These are phyloP conservation scores for Pyrus communis DNA, from an alignment of 306 rosid species.

Conservation along the genomic window DNA sequence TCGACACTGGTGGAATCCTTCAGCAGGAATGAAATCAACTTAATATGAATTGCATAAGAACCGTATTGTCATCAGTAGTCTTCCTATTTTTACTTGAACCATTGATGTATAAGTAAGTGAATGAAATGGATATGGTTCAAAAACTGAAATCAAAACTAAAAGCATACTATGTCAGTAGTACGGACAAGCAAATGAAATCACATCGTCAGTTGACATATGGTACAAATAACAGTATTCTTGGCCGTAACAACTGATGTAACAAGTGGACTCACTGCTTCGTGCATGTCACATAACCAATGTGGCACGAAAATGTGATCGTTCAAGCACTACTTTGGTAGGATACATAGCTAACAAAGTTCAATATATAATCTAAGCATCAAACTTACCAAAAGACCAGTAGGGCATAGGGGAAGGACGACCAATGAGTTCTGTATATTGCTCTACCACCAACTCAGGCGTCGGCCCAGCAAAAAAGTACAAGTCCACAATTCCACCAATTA, in stretches of 20 bases:
- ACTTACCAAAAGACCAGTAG: slow-evolving; percentile 89
- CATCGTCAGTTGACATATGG: neutral
- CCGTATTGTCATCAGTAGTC: too few relatives aligned
- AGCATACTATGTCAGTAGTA: neutral
- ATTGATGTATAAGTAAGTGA: neutral
- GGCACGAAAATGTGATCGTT: neutral
- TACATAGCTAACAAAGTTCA: neutral
- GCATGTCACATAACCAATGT: neutral
- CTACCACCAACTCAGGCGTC: slow-evolving; percentile 54
- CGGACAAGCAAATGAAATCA: neutral
- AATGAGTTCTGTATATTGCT: slow-evolving; percentile 67
- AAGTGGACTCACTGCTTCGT: neutral
- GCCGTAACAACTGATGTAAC: neutral
- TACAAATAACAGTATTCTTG: neutral
- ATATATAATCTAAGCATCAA: neutral
- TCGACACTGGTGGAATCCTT: slow-evolving; percentile 90
- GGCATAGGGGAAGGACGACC: slow-evolving; percentile 86
- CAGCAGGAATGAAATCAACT: neutral
- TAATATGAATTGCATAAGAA: too few relatives aligned
- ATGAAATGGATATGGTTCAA: neutral
- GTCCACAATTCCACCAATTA: slow-evolving; percentile 73
- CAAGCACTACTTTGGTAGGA: neutral
- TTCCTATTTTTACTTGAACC: too few relatives aligned
- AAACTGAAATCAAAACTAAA: neutral
- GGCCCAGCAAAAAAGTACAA: slow-evolving; percentile 68